Conservation (phyloP, 805 yeast genomes). For the Zygotorulaspora danielsina region DNA sequence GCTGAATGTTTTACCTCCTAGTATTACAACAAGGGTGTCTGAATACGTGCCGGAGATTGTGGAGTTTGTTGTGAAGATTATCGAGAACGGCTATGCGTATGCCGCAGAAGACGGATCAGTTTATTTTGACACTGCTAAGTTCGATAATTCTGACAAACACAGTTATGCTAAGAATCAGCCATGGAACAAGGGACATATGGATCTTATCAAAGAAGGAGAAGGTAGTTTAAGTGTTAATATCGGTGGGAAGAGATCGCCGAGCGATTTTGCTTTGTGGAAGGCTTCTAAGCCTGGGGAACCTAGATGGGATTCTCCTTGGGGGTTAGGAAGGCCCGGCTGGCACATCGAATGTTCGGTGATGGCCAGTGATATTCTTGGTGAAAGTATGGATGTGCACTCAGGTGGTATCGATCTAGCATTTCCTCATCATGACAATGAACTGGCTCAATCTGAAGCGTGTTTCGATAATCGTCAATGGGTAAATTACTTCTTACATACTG, state of each 20-base stretch:
- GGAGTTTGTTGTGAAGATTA: conserved; percentile 67
- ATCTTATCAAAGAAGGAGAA: conserved; percentile 88
- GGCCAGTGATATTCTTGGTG: conserved; percentile 88
- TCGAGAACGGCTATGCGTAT: conserved; percentile 79
- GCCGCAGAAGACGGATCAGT: conserved; percentile 84
- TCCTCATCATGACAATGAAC: conserved; percentile 98
- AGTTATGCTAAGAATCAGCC: conserved; percentile 95
- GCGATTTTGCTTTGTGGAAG: conserved; percentile 97
- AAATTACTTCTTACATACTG: conserved; percentile 93
- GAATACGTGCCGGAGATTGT: conserved; percentile 94
- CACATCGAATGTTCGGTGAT: conserved; percentile 98
- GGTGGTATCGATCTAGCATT: conserved; percentile 97
- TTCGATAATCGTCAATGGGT: conserved; percentile 92
- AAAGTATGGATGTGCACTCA: conserved; percentile 85
- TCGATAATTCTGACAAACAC: conserved; percentile 68
- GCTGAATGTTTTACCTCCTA: conserved; percentile 79
- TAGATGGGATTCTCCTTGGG: conserved; percentile 94
- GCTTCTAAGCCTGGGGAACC: conserved; percentile 97
- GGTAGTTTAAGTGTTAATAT: conserved; percentile 61
- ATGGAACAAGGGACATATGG: conserved; percentile 90
- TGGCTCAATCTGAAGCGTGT: conserved; percentile 95
- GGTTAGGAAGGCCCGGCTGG: conserved; percentile 98
- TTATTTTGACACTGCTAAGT: conserved; percentile 85
- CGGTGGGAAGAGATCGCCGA: conserved; percentile 62
- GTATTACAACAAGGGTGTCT: conserved; percentile 87